These are phyloP conservation scores for Corylus americana DNA, from an alignment of 306 rosid genomes.

Conservation along the genomic window DNA sequence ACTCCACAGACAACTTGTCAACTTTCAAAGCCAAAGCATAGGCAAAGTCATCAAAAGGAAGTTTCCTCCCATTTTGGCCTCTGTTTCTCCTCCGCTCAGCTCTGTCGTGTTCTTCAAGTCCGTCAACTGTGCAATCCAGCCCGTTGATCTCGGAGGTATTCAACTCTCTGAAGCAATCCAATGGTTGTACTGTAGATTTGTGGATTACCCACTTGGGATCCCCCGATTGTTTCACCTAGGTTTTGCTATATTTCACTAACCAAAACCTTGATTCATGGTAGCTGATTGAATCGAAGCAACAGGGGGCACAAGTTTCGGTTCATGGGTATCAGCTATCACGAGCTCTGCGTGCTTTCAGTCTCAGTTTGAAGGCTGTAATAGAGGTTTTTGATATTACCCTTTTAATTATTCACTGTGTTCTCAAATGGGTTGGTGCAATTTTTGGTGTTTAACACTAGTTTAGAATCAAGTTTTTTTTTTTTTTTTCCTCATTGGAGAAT, in stretches of 20 bases:
- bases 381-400: slow-evolving; percentile 45
- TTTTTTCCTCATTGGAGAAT: slow-evolving; percentile 6
- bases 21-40: slow-evolving; percentile 1
- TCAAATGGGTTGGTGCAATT: slow-evolving; percentile 24
- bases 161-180: slow-evolving; percentile 4
- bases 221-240: slow-evolving; percentile 8
- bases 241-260: slow-evolving; percentile 22
- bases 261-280: slow-evolving; percentile 14
- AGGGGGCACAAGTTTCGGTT: slow-evolving; percentile 26
- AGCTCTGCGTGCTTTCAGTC: slow-evolving; percentile 43
- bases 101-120: slow-evolving; percentile 19
- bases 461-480: slow-evolving; percentile 15
- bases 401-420: slow-evolving; percentile 25
- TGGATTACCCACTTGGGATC: slow-evolving; percentile 15
- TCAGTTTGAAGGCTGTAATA: slow-evolving; percentile 27
- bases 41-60: slow-evolving; percentile 12
- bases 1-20: neutral
- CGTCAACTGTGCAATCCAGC: slow-evolving; percentile 27
- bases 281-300: slow-evolving; percentile 24
- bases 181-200: slow-evolving; percentile 6
- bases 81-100: neutral
- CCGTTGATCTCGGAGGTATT: slow-evolving; percentile 17
- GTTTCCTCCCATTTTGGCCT: slow-evolving; percentile 9
- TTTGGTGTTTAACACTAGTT: slow-evolving; percentile 4
- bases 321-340: slow-evolving; percentile 20